phyloP scores from a whole-genome alignment of 768 basidiomycete genomes.

The Leucocoprinus sp. region DNA sequence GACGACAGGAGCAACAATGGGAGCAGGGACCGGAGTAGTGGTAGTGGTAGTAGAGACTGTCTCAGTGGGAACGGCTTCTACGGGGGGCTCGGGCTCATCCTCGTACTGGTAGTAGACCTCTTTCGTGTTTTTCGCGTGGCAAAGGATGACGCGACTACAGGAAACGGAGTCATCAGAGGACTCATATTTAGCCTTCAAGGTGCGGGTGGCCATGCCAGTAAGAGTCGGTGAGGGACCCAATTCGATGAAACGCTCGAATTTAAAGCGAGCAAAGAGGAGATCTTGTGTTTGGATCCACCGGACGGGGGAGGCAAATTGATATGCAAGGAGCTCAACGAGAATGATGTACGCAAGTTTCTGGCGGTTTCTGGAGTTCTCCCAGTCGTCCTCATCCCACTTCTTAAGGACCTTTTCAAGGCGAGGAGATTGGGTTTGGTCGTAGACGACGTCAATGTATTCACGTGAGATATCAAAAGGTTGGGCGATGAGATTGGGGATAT shows the following conservation, averaged over 20 bases:
- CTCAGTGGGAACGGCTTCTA: slow-evolving; percentile 21
- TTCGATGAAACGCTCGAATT: slow-evolving; percentile 91
- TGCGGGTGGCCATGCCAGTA: slow-evolving; percentile 89
- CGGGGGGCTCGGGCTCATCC: slow-evolving; percentile 54
- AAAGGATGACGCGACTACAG: slow-evolving; percentile 73
- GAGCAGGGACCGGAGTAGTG: slow-evolving; percentile 29
- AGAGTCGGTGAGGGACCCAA: slow-evolving; percentile 94
- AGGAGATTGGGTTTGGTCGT: slow-evolving; percentile 94
- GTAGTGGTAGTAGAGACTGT: slow-evolving; percentile 27
- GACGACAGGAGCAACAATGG: slow-evolving; percentile 33
- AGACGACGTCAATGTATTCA: slow-evolving; percentile 90
- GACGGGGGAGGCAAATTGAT: slow-evolving; percentile 97
- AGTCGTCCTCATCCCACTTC: slow-evolving; percentile 87
- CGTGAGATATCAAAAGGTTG: slow-evolving; percentile 76
- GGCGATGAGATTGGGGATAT: slow-evolving; percentile 95
- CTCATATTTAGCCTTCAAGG: slow-evolving; percentile 92
- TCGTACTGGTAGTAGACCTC: slow-evolving; percentile 99
- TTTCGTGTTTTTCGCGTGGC: slow-evolving; percentile 91
- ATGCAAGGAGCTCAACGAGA: slow-evolving; percentile 93
- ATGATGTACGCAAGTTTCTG: slow-evolving; percentile 94
- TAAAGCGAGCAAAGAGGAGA: slow-evolving; percentile 76
- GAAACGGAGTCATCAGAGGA: slow-evolving; percentile 77
- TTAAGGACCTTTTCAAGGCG: slow-evolving; percentile 91
- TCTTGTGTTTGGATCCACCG: slow-evolving; percentile 99
- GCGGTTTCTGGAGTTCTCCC: slow-evolving; percentile 74